Conservation (phyloP, 2,329 filamentous ascomycete species). For the Cercospora canescens region DNA sequence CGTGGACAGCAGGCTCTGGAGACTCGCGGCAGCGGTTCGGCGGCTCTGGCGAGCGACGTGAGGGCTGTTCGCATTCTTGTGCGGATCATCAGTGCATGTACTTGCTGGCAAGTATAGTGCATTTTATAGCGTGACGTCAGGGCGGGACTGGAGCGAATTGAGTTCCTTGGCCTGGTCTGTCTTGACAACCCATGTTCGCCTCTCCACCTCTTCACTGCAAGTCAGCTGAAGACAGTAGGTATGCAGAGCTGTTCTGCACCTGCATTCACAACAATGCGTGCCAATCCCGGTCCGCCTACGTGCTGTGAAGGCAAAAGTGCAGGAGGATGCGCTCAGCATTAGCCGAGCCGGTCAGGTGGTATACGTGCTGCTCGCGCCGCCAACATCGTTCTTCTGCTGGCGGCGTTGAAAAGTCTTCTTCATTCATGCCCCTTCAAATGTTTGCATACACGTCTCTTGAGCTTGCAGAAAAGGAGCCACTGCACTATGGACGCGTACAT, state of each 20-base stretch:
- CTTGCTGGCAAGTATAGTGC: neutral
- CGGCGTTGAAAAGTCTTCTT: neutral
- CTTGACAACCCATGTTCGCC: neutral
- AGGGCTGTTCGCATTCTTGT: conserved; percentile 21
- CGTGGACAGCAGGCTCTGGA: neutral
- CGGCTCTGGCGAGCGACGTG: conserved; percentile 1
- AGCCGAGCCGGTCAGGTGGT: neutral
- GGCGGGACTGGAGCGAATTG: neutral
- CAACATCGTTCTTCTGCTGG: neutral
- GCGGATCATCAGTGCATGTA: neutral
- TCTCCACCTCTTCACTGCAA: neutral
- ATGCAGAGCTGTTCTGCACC: too few relatives aligned
- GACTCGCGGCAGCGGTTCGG: neutral
- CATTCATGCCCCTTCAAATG: neutral
- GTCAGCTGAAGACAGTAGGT: neutral
- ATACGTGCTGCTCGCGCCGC: neutral
- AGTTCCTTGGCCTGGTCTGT: neutral
- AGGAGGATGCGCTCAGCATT: neutral
- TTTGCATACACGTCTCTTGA: neutral
- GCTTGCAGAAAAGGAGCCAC: neutral
- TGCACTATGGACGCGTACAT: neutral
- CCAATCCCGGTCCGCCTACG: neutral
- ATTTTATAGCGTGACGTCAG: conserved; percentile 1
- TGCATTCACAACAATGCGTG: neutral
- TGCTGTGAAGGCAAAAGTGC: neutral